phyloP scores from a whole-genome alignment of 139 green algal species.

The Tetradesmus lagerheimii region DNA sequence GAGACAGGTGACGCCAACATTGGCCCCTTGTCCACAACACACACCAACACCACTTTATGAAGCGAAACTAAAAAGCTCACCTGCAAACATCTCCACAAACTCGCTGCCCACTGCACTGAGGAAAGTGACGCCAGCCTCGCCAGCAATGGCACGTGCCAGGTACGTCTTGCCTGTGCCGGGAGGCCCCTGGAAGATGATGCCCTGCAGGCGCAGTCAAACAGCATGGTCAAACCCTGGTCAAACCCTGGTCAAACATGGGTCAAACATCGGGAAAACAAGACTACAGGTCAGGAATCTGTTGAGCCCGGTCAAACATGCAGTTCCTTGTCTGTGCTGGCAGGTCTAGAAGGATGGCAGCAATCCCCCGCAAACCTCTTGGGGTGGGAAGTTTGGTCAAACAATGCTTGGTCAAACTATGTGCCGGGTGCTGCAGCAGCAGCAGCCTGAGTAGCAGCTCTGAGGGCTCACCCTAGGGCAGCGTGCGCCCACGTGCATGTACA shows the following conservation, averaged over 20 bases:
- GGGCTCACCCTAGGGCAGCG: slow-evolving; percentile 46
- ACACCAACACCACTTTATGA: too few species aligned
- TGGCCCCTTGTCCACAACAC: too few species aligned
- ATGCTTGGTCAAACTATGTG: neutral
- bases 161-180: slow-evolving; percentile 81
- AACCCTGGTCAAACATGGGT: neutral
- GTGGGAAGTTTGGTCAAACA: too few species aligned
- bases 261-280: too few species aligned
- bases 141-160: slow-evolving; percentile 75
- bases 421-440: neutral
- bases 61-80: neutral
- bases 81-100: slow-evolving; percentile 81
- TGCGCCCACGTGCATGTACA: slow-evolving; percentile 61
- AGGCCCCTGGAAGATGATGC: slow-evolving; percentile 73
- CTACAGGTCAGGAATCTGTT: too few species aligned
- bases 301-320: too few species aligned
- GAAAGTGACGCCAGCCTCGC: slow-evolving; percentile 62
- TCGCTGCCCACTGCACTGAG: slow-evolving; percentile 67
- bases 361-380: too few species aligned
- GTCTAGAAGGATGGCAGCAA: too few species aligned
- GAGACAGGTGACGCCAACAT: too few species aligned
- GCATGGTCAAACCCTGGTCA: neutral
- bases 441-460: neutral
- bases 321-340: too few species aligned
- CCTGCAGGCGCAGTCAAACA: slow-evolving; percentile 42